Evolutionary conservation across 495 filamentous ascomycete genomes (phyloP), one percentile per base, ranked within the genome.

Genomic region (Talaromyces borbonicus): DNA sequence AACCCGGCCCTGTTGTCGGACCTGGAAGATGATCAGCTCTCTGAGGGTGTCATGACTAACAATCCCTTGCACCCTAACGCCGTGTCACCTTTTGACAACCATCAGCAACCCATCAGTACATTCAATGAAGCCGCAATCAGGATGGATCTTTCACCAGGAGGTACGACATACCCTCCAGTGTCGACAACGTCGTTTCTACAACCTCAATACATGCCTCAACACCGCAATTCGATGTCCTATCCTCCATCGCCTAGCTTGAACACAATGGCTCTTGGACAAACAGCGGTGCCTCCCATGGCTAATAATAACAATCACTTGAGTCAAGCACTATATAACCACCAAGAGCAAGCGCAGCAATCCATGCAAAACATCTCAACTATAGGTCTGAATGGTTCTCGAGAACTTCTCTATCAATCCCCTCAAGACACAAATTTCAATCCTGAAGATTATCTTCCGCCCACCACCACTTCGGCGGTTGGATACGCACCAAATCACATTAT

Each of bases 181-280:
- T 49, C 47, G 6, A 8, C 47, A 15, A 16, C 47, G 11, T 36
- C 44, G n/a, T 48, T 35, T 15, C 20, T 35, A 8, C 15, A 31
- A 26, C 40, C 33, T 11, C 33, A 38, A 22, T 47, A 47, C 42
- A 42, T 19, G 8, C 50, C 50, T 11, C 32, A 39, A 9, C 50
- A 48, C 22, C 50, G 40, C 8, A 52, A 52, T 24, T 44, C 50
- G 7, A 33, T 44, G 26, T 42, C 50, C 8, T 52, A 52, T 29
- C 50, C 50, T 5, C 49, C 49, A 8, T 36, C 45, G 11, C 33
- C 37, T 27, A 49, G 35, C 39, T 7, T 15, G 22, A 23, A 41
- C 12, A 7, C 14, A 8, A 41, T 41, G 38, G 23, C 38, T 14
- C 14, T 26, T n/a, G 18, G 20, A 16, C 38, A 41, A 26, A 7